phyloP scores from a whole-genome alignment of 2,329 filamentous ascomycete species.

The Cadophora luteo-olivacea region DNA sequence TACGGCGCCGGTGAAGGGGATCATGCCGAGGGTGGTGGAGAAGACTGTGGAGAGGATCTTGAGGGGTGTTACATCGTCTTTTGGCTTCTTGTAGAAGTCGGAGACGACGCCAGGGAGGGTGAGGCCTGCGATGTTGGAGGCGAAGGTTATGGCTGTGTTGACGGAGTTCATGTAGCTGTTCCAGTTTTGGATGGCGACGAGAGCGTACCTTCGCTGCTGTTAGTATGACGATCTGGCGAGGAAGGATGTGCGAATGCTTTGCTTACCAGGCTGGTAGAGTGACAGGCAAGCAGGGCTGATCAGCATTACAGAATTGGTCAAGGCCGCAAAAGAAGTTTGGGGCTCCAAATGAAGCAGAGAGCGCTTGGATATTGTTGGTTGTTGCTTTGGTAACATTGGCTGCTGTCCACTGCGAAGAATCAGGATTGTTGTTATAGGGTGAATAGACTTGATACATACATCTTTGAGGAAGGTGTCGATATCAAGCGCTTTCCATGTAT shows the following conservation, averaged over 20 bases:
- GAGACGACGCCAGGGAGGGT: constrained; percentile 21
- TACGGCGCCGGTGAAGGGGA: constrained; percentile 27
- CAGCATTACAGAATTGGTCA: constrained; percentile 30
- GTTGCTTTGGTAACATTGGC: background rate
- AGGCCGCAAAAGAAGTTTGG: constrained; percentile 34
- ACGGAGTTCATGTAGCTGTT: constrained; percentile 33
- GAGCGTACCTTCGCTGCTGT: background rate
- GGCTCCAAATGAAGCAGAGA: constrained; percentile 26
- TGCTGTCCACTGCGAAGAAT: background rate
- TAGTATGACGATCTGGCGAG: background rate
- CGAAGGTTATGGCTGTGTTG: constrained; percentile 29
- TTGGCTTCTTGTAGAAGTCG: constrained; percentile 26
- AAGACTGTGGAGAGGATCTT: constrained; percentile 10
- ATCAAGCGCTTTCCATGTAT: constrained; percentile 24
- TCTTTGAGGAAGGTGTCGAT: constrained; percentile 25
- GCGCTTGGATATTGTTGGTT: constrained; percentile 29
- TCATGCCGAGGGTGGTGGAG: constrained; percentile 13
- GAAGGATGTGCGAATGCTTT: background rate
- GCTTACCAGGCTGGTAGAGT: constrained; percentile 27
- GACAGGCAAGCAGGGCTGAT: constrained; percentile 30
- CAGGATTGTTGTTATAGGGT: background rate
- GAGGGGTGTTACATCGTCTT: constrained; percentile 27
- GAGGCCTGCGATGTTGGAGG: constrained; percentile 19
- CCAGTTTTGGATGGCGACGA: constrained; percentile 32
- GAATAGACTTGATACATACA: background rate